Evolutionary conservation across 1,284 basidiomycete species (phyloP).

Genomic region (Sporisorium graminicola): DNA sequence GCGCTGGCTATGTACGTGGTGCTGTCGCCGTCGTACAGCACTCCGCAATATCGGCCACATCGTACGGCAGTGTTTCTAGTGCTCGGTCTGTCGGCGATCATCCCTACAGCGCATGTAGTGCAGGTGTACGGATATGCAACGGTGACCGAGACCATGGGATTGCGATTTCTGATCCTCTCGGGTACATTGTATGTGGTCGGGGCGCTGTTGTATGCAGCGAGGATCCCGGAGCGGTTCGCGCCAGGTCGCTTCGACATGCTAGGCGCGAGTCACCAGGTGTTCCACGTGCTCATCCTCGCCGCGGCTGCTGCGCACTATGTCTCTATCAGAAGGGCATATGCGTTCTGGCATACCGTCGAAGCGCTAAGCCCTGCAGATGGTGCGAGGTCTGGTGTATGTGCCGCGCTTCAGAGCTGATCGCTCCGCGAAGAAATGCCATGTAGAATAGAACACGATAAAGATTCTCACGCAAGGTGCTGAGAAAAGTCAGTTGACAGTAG

Average conservation of each 20-base stretch:
- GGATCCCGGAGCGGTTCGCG: constrained; percentile 82
- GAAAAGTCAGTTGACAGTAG: not conserved
- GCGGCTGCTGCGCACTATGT: constrained; percentile 82
- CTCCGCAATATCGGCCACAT: constrained; percentile 80
- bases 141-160: constrained; percentile 60
- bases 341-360: constrained; percentile 67
- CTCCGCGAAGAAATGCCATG: not conserved
- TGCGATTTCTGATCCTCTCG: constrained; percentile 51
- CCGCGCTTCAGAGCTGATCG: constrained; percentile 26
- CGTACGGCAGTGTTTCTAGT: constrained; percentile 84
- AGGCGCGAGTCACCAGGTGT: constrained; percentile 71
- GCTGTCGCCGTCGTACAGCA: constrained; percentile 82
- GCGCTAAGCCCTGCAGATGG: constrained; percentile 8
- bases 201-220: constrained; percentile 74
- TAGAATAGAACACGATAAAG: not conserved
- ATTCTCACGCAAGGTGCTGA: not conserved
- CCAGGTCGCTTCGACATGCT: constrained; percentile 86
- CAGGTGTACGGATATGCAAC: constrained; percentile 71
- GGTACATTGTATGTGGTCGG: constrained; percentile 63
- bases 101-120: constrained; percentile 79
- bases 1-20: constrained; percentile 81
- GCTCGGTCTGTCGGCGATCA: constrained; percentile 80
- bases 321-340: constrained; percentile 56
- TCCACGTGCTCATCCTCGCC: constrained; percentile 83
- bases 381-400: constrained; percentile 43